Percentiles rank a stretch among this genome's conserved stretches.
phyloP scores from a whole-genome alignment of 768 basidiomycete species.

The Suillus paluster region DNA sequence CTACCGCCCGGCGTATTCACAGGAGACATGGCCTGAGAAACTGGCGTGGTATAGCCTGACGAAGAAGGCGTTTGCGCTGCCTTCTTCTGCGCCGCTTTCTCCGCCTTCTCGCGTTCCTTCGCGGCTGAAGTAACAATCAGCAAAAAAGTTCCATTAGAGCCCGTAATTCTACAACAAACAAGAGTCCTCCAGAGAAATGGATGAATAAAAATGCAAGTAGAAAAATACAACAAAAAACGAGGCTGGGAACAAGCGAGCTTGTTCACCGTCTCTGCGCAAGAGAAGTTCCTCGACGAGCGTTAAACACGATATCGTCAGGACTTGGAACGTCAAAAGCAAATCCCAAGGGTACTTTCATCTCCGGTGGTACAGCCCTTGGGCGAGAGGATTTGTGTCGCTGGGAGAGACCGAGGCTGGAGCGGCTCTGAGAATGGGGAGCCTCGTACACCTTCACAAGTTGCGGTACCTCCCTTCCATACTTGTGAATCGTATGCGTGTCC shows the following conservation, averaged over 20 bases:
- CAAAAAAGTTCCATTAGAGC: slow-evolving; percentile 41
- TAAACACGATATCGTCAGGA: slow-evolving; percentile 88
- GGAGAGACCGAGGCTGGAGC: slow-evolving; percentile 28
- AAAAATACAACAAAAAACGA: slow-evolving; percentile 8
- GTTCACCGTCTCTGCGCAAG: slow-evolving; percentile 46
- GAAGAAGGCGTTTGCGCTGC: slow-evolving; percentile 34
- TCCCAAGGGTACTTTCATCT: slow-evolving; percentile 37
- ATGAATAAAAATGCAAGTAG: slow-evolving; percentile 7
- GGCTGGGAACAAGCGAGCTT: slow-evolving; percentile 14
- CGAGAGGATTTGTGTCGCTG: slow-evolving; percentile 16
- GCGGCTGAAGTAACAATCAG: slow-evolving; percentile 59
- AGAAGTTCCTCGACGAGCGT: slow-evolving; percentile 77
- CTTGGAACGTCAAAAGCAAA: slow-evolving; percentile 85
- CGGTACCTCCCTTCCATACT: slow-evolving; percentile 37
- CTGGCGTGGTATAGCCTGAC: slow-evolving; percentile 43
- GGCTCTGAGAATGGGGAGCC: slow-evolving; percentile 32
- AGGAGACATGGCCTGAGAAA: slow-evolving; percentile 52
- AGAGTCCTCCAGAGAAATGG: slow-evolving; percentile 18
- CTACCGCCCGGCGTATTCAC: slow-evolving; percentile 45
- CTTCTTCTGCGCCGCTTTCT: slow-evolving; percentile 58
- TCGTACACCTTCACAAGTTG: slow-evolving; percentile 33
- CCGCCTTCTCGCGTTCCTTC: slow-evolving; percentile 79
- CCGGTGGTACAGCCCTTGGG: slow-evolving; percentile 34
- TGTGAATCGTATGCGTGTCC: slow-evolving; percentile 35
- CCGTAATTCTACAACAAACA: slow-evolving; percentile 37